Evolutionary conservation across 2,329 filamentous ascomycete genomes (phyloP).

Genomic region (Ceratocystis smalleyi): DNA sequence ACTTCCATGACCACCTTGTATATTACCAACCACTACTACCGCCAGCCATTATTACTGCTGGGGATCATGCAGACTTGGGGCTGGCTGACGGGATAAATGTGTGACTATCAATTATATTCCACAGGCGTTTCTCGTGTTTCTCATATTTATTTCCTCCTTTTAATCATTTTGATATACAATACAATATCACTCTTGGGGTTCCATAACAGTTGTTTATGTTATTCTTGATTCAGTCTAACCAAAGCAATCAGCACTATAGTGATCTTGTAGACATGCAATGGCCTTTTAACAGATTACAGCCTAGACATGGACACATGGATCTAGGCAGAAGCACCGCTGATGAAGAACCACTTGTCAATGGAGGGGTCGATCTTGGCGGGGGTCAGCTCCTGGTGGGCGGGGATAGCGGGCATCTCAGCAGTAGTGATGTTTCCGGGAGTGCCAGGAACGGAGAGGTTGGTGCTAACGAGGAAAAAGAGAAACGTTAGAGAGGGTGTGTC

Average conservation of each 20-base stretch:
- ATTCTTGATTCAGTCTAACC: background rate
- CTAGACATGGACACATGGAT: constrained; percentile 8
- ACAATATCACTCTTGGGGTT: background rate
- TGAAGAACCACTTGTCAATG: constrained; percentile 99
- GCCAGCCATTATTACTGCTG: background rate
- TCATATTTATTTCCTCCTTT: background rate
- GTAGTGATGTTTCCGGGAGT: constrained; percentile 57
- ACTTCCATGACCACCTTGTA: constrained; percentile 2
- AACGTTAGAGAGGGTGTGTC: constrained; percentile 22
- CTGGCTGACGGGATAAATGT: background rate
- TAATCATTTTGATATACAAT: background rate
- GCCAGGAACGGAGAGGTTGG: constrained; percentile 62
- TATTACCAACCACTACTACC: background rate
- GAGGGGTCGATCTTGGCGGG: constrained; percentile 85
- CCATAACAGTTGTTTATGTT: background rate
- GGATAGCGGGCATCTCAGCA: constrained; percentile 59
- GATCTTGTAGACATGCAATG: constrained; percentile 15
- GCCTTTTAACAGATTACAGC: constrained; percentile 20
- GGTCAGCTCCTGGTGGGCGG: constrained; percentile 60
- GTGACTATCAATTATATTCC: background rate
- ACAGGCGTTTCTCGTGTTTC: background rate
- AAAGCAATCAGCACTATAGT: constrained; percentile 19
- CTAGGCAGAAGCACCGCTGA: constrained; percentile 84
- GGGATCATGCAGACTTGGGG: background rate
- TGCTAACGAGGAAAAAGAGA: constrained; percentile 33